Base-by-base conservation (phyloP, 768 basidiomycete genomes). In the Crassisporium funariophilum region DNA sequence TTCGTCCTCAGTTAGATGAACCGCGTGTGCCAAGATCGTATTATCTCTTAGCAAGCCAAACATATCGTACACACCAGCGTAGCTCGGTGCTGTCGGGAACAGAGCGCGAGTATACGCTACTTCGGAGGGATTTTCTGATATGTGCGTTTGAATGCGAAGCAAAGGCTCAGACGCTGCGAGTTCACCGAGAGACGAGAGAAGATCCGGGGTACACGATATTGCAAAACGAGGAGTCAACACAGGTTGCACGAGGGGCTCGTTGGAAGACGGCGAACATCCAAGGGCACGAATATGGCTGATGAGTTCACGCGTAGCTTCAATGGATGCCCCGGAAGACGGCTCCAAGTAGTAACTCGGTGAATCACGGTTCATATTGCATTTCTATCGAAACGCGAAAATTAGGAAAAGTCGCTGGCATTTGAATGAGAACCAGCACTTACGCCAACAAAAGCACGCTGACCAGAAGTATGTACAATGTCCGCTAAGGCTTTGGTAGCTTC, bases 201-300 rank as follows among this genome's bases (percentile, higher is more conserved):
- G 80, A n/a, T 78, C 69, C 10, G 74, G 64, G 0, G 93, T 83
- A 67, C 93, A 95, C 9, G 90, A 84, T 48, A 98, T 87, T 17
- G 95, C 95, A 64, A 98, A 98, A n/a, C 95, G 88, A 11, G 95
- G 95, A 0, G 95, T 98, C 34, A 98, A 69, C 58, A 93, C 83
- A 4, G 95, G 95, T 46, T 89, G 88, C 8, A 98, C 87, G 5
- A 95, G 81, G 1, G 81, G 75, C 47, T 76, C 71, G 36, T n/a
- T n/a, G 62, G 59, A 19, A 57, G 52, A 17, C 67, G 57, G 8
- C 44, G 51, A 9, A 61, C 55, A 50, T 2, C 64, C 60, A 39
- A 91, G 67, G 4, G 76, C 61, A 29, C 79, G 79, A 58, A 97
- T 85, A 68, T 95, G 69, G 0, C 72, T 47, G 52, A 98, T 84